These are phyloP conservation scores for Leptographium galeiforme DNA, from an alignment of 2,329 filamentous ascomycete species.

Conservation along the genomic window DNA sequence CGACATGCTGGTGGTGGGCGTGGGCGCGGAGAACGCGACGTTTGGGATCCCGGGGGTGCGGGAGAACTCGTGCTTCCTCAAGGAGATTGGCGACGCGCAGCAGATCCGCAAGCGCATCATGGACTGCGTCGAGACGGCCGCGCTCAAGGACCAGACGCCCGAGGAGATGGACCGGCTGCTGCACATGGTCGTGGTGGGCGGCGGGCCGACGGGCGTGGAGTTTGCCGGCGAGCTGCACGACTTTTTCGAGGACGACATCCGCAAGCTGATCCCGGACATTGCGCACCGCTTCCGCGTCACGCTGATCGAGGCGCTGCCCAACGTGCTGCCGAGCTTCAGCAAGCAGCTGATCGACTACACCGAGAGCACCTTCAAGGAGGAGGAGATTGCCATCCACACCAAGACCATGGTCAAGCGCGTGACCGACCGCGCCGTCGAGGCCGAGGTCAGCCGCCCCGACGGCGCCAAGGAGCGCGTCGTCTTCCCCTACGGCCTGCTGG, in stretches of 20 bases:
- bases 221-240: conserved; percentile 97
- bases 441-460: conserved; percentile 67
- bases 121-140: conserved; percentile 97
- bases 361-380: conserved; percentile 97
- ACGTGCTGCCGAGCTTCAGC: conserved; percentile 94
- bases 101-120: conserved; percentile 97
- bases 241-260: conserved; percentile 96
- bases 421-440: conserved; percentile 83
- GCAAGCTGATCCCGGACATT: conserved; percentile 96
- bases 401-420: conserved; percentile 99
- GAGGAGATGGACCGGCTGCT: conserved; percentile 88
- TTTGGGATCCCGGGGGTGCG: conserved; percentile 94
- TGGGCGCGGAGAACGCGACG: conserved; percentile 95
- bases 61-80: conserved; percentile 94
- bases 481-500: conserved; percentile 88
- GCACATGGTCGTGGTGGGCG: conserved; percentile 94
- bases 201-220: conserved; percentile 92
- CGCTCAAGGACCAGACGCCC: conserved; percentile 85
- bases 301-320: conserved; percentile 90
- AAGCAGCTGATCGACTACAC: conserved; percentile 99
- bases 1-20: conserved; percentile 95
- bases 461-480: conserved; percentile 69
- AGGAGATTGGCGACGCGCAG: conserved; percentile 95
- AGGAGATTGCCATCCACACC: conserved; percentile 92
- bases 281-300: conserved; percentile 92